Base-by-base conservation (phyloP, 1,284 basidiomycete genomes). In the Leccinum insolens region DNA sequence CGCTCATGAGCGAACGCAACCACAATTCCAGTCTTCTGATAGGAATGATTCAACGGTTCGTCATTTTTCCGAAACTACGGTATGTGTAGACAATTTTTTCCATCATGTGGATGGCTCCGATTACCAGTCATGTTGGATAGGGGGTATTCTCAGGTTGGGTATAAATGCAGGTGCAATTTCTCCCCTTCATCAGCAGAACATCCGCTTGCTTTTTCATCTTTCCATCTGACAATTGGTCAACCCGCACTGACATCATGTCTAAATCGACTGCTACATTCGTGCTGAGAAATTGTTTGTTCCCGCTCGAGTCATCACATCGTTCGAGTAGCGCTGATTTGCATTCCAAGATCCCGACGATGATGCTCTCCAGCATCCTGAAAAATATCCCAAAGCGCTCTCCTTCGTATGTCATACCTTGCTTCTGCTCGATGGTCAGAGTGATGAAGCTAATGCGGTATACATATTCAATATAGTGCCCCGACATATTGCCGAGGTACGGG, bases 401-500 rank as follows among this genome's bases (percentile, higher is more conserved):
- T 70, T 70, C 2, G 69, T 70, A 65, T 12, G 66, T 49, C 20
- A 5, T 44, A 1, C 17, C n/a, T 12, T 12, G 2, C n/a, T 64
- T 58, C 22, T 17, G 39, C 55, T 22, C 4, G 57, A 34, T n/a
- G 6, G 4, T 1, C 17, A n/a, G 4, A 9, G 4, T 28, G 20
- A 4, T 15, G 15, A 20, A 28, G 59, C 31, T 22, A 15, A 61
- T 5, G 31, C 59, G 28, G 0, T 14, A 52, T 17, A 44, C 17
- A 70, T 52, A 46, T 9, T 8, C n/a, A 25, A 17, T 46, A 11
- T 59, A 71, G 70, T 71, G 67, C 5, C 66, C 70, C 6, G 70
- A 71, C 22, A 71, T 71, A 41, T 46, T 71, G 7, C 70, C 70
- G 2, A 52, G 65, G 15, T 71, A 69, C 2, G 70, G 70, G 7